A percentile compares a stretch with the other conserved stretches of the same genome.
These are phyloP conservation scores for Thielaviopsis musarum DNA, from an alignment of 2,329 filamentous ascomycete species.

Conservation along the genomic window DNA sequence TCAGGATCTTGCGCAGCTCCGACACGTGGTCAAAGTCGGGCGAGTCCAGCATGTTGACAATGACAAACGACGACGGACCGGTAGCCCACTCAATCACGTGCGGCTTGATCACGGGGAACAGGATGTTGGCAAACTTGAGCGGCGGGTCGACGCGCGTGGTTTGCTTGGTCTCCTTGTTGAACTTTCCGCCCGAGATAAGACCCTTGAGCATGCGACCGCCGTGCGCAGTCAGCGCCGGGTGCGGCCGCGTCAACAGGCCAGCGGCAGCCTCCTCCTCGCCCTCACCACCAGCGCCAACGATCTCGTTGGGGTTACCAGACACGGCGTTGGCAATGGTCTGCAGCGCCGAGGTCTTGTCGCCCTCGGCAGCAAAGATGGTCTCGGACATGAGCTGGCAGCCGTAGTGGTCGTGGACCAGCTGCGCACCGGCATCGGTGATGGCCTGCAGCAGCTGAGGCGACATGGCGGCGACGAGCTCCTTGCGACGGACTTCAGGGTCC, in stretches of 20 bases:
- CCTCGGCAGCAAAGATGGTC: conserved; percentile 57
- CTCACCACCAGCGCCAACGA: conserved; percentile 20
- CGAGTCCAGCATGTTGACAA: conserved; percentile 66
- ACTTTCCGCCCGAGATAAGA: conserved; percentile 76
- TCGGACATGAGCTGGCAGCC: conserved; percentile 79
- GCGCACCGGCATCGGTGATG: conserved; percentile 48
- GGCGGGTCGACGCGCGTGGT: conserved; percentile 57
- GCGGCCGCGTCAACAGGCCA: conserved; percentile 22
- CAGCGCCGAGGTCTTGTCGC: conserved; percentile 61
- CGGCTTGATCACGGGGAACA: conserved; percentile 69
- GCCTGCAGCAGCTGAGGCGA: conserved; percentile 61
- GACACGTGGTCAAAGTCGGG: conserved; percentile 49
- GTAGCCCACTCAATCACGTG: conserved; percentile 71
- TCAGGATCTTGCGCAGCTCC: conserved; percentile 52
- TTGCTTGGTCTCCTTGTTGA: conserved; percentile 56
- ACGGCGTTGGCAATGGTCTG: conserved; percentile 50
- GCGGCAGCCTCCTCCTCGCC: conserved; percentile 20
- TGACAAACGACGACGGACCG: conserved; percentile 69
- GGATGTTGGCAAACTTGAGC: conserved; percentile 59
- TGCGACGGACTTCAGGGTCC: conserved; percentile 56
- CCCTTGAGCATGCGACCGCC: conserved; percentile 80
- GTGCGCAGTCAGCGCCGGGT: conserved; percentile 43
- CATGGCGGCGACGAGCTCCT: conserved; percentile 58
- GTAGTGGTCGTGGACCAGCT: conserved; percentile 58
- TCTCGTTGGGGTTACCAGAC: conserved; percentile 32